Conservation (phyloP, 306 rosid species). For the Castanea mollissima region DNA sequence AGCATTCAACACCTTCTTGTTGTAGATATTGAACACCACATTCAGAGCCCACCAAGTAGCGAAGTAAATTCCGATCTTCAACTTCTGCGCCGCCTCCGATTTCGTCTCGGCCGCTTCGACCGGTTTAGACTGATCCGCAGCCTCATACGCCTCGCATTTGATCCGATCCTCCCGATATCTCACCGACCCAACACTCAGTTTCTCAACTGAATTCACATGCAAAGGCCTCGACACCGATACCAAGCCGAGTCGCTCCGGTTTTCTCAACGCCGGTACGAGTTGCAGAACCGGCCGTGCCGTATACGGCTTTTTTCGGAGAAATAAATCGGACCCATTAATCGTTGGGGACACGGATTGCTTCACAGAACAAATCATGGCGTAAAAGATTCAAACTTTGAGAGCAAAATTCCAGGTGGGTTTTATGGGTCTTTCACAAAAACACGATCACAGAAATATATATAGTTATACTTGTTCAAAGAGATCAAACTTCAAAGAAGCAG, state of each 20-base stretch:
- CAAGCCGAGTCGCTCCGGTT: background rate
- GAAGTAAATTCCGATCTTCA: conserved; percentile 85
- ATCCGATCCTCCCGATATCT: conserved; percentile 31
- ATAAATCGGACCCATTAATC: conserved; percentile 26
- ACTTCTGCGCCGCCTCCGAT: conserved; percentile 69
- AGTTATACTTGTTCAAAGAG: background rate
- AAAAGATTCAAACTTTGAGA: background rate
- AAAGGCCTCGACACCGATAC: conserved; percentile 45
- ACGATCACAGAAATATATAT: background rate
- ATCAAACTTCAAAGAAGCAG: background rate
- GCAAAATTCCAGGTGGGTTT: conserved; percentile 21
- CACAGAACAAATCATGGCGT: conserved; percentile 51
- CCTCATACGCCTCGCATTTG: conserved; percentile 67
- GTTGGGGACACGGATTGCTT: conserved; percentile 25
- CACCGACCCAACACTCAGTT: conserved; percentile 29
- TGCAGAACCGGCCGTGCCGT: conserved; percentile 13
- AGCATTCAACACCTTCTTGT: conserved; percentile 97
- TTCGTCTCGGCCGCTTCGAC: conserved; percentile 31
- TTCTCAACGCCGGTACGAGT: conserved; percentile 28
- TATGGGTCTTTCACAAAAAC: background rate
- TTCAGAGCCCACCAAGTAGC: conserved; percentile 98
- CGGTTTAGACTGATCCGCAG: conserved; percentile 64
- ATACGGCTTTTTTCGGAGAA: conserved; percentile 18
- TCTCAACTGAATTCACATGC: conserved; percentile 47
- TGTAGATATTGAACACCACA: conserved; percentile 92